Percentiles rank a stretch among this genome's conserved stretches.
Evolutionary conservation across 305 asterid species (phyloP).

Genomic region (Fraxinus nigra): DNA sequence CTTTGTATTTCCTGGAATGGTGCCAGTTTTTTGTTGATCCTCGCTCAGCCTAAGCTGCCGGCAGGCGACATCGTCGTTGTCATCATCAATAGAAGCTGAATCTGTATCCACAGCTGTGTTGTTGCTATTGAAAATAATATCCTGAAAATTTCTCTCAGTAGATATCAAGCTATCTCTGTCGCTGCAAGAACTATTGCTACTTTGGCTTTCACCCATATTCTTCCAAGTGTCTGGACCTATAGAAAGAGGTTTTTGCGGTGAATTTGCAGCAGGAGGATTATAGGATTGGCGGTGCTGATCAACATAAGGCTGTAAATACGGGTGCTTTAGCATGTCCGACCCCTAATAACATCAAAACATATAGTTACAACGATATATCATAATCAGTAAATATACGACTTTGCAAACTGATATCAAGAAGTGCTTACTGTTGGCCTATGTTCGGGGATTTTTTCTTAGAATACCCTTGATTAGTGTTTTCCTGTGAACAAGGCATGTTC

Average conservation of each 20-base stretch:
- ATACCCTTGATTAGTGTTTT: constrained; percentile 86
- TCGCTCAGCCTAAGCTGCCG: constrained; percentile 30
- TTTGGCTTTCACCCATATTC: constrained; percentile 78
- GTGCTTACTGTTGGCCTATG: constrained; percentile 84
- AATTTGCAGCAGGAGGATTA: constrained; percentile 27
- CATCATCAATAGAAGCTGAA: constrained; percentile 44
- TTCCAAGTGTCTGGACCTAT: constrained; percentile 38
- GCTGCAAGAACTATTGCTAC: constrained; percentile 93
- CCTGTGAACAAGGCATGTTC: constrained; percentile 37
- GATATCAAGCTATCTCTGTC: constrained; percentile 69
- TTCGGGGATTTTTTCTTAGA: constrained; percentile 94
- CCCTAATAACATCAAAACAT: constrained; percentile 54
- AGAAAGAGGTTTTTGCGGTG: constrained; percentile 46
- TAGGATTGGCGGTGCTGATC: constrained; percentile 70
- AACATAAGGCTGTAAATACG: constrained; percentile 74
- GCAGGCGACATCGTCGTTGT: constrained; percentile 22
- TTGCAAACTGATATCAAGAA: constrained; percentile 14
- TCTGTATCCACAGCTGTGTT: constrained; percentile 37
- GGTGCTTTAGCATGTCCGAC: constrained; percentile 78
- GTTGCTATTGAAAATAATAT: constrained; percentile 34
- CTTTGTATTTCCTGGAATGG: constrained; percentile 23
- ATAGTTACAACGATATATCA: not conserved
- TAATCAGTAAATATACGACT: not conserved
- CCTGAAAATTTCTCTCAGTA: constrained; percentile 49
- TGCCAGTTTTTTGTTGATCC: constrained; percentile 32